Conservation (phyloP, 208 protist genomes). For the Novymonas esmeraldas region DNA sequence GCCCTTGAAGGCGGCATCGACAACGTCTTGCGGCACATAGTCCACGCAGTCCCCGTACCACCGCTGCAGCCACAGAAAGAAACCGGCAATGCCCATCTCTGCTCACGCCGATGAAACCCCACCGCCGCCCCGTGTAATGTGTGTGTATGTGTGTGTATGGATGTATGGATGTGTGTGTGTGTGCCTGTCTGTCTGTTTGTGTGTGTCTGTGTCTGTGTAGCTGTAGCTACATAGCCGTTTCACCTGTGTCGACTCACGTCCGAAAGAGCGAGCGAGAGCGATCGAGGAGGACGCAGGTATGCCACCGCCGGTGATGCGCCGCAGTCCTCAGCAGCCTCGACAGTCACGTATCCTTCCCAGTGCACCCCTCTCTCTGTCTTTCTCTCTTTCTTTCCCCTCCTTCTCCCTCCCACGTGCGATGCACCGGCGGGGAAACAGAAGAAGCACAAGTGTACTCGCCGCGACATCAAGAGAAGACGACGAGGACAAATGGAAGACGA, state of each 20-base stretch:
- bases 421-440: not conserved
- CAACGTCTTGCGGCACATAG: constrained; percentile 73
- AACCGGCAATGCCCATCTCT: constrained; percentile 90
- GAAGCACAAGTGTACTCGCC: not conserved
- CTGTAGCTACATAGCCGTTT: no score
- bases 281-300: no score
- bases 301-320: no score
- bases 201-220: no score
- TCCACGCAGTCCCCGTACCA: constrained; percentile 85
- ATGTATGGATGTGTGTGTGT: not conserved
- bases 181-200: not conserved
- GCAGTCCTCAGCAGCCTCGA: no score
- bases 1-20: constrained; percentile 55
- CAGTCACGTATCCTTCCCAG: no score
- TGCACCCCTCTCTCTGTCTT: no score
- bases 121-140: not conserved
- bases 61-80: constrained; percentile 89
- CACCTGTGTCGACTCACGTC: no score
- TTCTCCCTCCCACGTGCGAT: no score
- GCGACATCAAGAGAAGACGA: not conserved
- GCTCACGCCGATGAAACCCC: not conserved
- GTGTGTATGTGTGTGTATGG: not conserved
- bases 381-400: no score
- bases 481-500: not conserved
- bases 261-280: no score